These are phyloP conservation scores for Grigorovia yakushimaensis DNA, from an alignment of 805 yeast species.

Conservation along the genomic window DNA sequence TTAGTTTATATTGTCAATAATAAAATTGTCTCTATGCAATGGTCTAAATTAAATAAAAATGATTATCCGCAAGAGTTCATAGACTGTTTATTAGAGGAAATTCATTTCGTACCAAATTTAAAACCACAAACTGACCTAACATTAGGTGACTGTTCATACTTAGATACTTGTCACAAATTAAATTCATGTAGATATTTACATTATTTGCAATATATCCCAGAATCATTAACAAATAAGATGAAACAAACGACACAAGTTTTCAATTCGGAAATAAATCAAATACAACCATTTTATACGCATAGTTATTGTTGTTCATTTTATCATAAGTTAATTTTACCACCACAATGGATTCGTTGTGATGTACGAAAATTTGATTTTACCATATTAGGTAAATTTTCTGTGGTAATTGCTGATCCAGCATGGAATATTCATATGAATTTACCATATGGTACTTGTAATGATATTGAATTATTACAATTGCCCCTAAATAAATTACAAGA, in stretches of 20 bases:
- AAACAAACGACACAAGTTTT: constrained; percentile 2
- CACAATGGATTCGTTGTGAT: constrained; percentile 87
- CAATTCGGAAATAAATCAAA: constrained; percentile 8
- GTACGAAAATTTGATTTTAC: constrained; percentile 62
- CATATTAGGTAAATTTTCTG: constrained; percentile 70
- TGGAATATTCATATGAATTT: constrained; percentile 93
- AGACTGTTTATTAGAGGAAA: constrained; percentile 29
- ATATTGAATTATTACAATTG: constrained; percentile 57
- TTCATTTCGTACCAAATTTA: constrained; percentile 47
- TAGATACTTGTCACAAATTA: constrained; percentile 88
- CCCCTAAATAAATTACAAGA: constrained; percentile 64
- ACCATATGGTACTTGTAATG: constrained; percentile 71
- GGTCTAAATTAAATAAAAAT: constrained; percentile 15
- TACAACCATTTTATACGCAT: constrained; percentile 25
- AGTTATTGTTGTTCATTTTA: constrained; percentile 30
- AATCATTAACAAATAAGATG: constrained; percentile 20
- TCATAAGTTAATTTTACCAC: constrained; percentile 34
- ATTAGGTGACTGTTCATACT: constrained; percentile 85
- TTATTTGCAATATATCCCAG: constrained; percentile 41
- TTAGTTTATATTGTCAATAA: constrained; percentile 18
- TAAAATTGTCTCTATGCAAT: constrained; percentile 22
- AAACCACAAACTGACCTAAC: constrained; percentile 55
- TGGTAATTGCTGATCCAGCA: constrained; percentile 86
- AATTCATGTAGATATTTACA: constrained; percentile 74
- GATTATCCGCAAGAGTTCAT: constrained; percentile 18